Evolutionary conservation across 768 basidiomycete genomes (phyloP), one percentile per base, ranked within the genome.

Genomic region (Coprinopsis cinerea): DNA sequence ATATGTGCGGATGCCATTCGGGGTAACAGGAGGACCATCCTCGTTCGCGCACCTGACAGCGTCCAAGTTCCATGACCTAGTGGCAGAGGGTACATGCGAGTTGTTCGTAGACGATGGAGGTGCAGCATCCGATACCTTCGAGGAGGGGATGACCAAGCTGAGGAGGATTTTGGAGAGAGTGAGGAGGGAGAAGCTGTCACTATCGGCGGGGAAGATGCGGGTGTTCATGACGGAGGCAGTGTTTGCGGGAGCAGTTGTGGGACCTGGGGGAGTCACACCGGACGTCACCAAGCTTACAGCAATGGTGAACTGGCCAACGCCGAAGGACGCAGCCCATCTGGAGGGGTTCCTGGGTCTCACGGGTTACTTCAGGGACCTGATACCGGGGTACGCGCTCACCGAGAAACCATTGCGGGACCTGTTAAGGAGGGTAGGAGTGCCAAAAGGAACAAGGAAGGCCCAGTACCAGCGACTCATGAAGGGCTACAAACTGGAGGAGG

Each of bases 21-120:
- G 73, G 0, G 30, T 73, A 0, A 67, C 63, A 0, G 72, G 68
- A 1, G 67, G 66, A 1, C 74, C 71, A 2, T 63, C 69, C 0
- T 58, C 55, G 5, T 74, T 72, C 48, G 63, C 59, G 4, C 9
- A 66, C 9, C 53, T 68, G 49, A 64, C 60, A 15, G 66, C 59
- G 1, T 14, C 49, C 0, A 17, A 30, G 2, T 26, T 71, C 2
- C 44, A 60, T 10, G 66, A 67, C 37, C 23, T 68, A 1, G 22
- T 69, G 1, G 55, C 48, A 7, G 45, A 60, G 0, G 49, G 44
- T 0, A 52, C 57, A 6, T 22, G 71, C 14, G 66, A 73, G 46
- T 54, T 68, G 15, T 73, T 72, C 32, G 69, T 76, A 0, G 70
- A 76, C 42, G 69, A 76, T 50, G 64, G 69, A 0, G 66, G 61